Conservation (phyloP, 2,329 filamentous ascomycete genomes). For the Penicillium hesseltinei region DNA sequence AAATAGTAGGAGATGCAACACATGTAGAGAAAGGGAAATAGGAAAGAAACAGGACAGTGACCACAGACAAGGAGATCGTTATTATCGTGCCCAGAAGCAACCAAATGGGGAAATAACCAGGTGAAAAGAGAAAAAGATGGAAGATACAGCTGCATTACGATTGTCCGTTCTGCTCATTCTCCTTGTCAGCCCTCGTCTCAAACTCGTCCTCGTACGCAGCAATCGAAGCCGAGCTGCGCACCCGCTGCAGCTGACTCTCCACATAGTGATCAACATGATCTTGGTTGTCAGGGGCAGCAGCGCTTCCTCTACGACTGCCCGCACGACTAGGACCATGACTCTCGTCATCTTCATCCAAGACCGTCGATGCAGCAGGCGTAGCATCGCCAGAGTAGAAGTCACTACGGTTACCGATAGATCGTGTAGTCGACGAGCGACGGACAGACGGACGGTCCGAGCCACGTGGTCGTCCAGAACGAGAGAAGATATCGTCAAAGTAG, state of each 20-base stretch:
- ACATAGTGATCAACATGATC: constrained; percentile 79
- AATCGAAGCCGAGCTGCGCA: constrained; percentile 58
- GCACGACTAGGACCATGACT: constrained; percentile 16
- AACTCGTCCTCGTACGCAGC: constrained; percentile 61
- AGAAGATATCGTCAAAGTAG: constrained; percentile 92
- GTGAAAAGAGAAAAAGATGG: not conserved
- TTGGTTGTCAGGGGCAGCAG: constrained; percentile 47
- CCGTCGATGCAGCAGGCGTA: constrained; percentile 30
- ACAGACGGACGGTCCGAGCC: constrained; percentile 54
- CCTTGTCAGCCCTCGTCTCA: constrained; percentile 53
- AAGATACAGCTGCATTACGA: not conserved
- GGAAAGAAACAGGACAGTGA: not conserved
- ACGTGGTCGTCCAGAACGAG: constrained; percentile 50
- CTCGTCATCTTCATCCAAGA: constrained; percentile 37
- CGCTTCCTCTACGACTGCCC: constrained; percentile 43
- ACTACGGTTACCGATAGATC: constrained; percentile 80
- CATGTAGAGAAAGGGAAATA: not conserved
- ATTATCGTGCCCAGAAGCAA: not conserved
- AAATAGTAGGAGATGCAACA: constrained; percentile 4
- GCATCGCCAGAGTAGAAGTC: constrained; percentile 61
- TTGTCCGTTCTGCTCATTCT: constrained; percentile 24
- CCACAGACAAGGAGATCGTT: not conserved
- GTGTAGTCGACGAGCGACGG: constrained; percentile 75
- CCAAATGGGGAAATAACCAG: not conserved
- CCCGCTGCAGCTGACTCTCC: constrained; percentile 71